Conservation (phyloP, 768 basidiomycete species). For the Hydnum rufescens region DNA sequence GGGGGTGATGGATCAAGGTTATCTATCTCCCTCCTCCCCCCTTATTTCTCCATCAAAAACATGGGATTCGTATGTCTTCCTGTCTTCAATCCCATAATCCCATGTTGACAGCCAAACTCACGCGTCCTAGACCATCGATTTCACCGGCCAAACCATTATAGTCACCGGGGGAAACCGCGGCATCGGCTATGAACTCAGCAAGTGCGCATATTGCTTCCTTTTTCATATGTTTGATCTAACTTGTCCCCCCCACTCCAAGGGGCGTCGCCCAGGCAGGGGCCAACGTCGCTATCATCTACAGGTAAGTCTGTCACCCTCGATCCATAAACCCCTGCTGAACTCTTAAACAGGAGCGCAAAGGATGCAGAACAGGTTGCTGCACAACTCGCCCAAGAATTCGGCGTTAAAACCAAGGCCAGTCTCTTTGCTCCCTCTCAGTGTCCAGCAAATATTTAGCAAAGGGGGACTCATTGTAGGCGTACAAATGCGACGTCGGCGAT, state of each 20-base stretch:
- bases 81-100: too few relatives aligned
- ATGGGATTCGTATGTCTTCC: too few relatives aligned
- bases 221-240: neutral
- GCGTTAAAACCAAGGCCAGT: constrained; percentile 25
- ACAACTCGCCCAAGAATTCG: constrained; percentile 28
- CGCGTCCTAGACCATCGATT: constrained; percentile 1
- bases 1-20: too few relatives aligned
- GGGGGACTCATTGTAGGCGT: constrained; percentile 23
- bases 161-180: constrained; percentile 41
- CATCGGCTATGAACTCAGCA: constrained; percentile 35
- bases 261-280: constrained; percentile 36
- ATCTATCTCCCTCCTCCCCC: too few relatives aligned
- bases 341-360: constrained; percentile 22
- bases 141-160: constrained; percentile 28
- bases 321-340: neutral
- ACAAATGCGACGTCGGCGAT: constrained; percentile 40
- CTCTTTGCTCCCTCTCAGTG: neutral
- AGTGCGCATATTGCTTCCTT: neutral
- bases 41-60: too few relatives aligned
- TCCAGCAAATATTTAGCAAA: neutral
- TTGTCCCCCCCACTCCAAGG: constrained; percentile 5
- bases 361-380: constrained; percentile 30
- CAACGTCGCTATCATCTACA: constrained; percentile 43
- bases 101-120: too few relatives aligned
- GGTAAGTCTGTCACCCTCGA: constrained; percentile 15